Percentiles rank a stretch among this genome's conserved stretches.
Conservation (phyloP, 2,329 filamentous ascomycete species). For the Pseudogymnoascus sp. region DNA sequence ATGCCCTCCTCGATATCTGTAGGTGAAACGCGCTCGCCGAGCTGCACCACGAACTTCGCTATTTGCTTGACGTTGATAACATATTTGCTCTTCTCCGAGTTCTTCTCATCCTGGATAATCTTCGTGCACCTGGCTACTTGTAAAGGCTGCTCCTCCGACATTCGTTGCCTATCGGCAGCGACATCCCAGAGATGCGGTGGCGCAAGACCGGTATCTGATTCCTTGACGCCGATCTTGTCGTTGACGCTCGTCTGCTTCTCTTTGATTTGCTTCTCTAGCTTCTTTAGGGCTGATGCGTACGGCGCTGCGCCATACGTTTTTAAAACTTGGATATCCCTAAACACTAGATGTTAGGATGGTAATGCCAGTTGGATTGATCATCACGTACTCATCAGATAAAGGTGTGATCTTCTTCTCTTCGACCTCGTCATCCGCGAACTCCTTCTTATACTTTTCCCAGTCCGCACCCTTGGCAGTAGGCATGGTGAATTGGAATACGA, state of each 20-base stretch:
- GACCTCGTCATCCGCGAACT: conserved; percentile 89
- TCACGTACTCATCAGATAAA: conserved; percentile 81
- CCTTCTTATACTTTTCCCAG: conserved; percentile 99
- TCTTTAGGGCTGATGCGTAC: conserved; percentile 88
- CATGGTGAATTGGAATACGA: conserved; percentile 43
- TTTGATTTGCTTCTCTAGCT: conserved; percentile 98
- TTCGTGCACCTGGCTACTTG: conserved; percentile 98
- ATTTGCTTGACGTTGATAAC: conserved; percentile 99
- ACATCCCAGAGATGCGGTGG: conserved; percentile 99
- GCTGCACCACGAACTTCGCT: conserved; percentile 96
- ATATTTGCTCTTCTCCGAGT: conserved; percentile 98
- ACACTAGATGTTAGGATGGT: conserved; percentile 17
- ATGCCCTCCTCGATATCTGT: conserved; percentile 99
- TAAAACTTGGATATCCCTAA: conserved; percentile 94
- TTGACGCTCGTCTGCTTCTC: conserved; percentile 97
- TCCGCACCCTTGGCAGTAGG: conserved; percentile 86
- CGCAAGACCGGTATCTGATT: conserved; percentile 96
- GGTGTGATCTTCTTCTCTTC: conserved; percentile 99
- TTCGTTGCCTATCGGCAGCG: conserved; percentile 93
- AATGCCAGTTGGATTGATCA: conserved; percentile 8
- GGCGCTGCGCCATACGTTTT: conserved; percentile 98
- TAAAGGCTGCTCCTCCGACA: conserved; percentile 95
- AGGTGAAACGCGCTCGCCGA: conserved; percentile 91
- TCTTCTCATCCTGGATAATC: conserved; percentile 95
- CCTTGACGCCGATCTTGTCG: conserved; percentile 94